These are phyloP conservation scores for Coniella vitis DNA, from an alignment of 2,329 filamentous ascomycete species.

Conservation along the genomic window DNA sequence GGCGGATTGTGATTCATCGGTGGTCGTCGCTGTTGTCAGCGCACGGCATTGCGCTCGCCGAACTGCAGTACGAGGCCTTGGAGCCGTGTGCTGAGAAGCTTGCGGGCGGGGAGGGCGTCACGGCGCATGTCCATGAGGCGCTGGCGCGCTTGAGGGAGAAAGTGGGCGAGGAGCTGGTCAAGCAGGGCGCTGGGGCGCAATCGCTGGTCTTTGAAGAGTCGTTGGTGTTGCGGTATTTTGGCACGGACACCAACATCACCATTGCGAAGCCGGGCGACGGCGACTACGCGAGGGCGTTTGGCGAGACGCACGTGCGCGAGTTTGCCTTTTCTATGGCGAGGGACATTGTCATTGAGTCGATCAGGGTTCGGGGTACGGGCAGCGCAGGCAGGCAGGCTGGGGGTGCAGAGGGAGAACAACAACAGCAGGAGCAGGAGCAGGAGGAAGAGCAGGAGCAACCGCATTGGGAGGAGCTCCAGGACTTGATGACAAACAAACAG, in stretches of 20 bases:
- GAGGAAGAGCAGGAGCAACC: slow-evolving; percentile 16
- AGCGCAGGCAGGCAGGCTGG: slow-evolving; percentile 15
- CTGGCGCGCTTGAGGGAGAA: slow-evolving; percentile 23
- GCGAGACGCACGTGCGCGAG: slow-evolving; percentile 30
- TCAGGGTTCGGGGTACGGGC: slow-evolving; percentile 27
- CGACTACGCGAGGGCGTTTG: slow-evolving; percentile 31
- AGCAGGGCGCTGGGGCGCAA: slow-evolving; percentile 17
- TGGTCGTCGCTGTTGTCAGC: slow-evolving; percentile 28
- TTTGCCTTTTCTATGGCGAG: slow-evolving; percentile 33
- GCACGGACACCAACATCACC: slow-evolving; percentile 42
- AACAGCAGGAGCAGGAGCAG: no score
- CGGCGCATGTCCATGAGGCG: slow-evolving; percentile 18
- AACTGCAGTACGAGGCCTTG: slow-evolving; percentile 31
- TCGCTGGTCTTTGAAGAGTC: slow-evolving; percentile 31
- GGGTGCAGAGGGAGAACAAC: no score
- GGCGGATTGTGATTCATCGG: slow-evolving; percentile 30
- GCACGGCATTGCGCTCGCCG: slow-evolving; percentile 34
- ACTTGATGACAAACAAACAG: not conserved
- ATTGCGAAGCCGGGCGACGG: slow-evolving; percentile 31
- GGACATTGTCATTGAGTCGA: slow-evolving; percentile 33
- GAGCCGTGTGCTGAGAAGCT: slow-evolving; percentile 24
- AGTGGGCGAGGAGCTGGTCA: slow-evolving; percentile 24
- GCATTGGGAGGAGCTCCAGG: slow-evolving; percentile 15
- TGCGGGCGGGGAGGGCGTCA: slow-evolving; percentile 17
- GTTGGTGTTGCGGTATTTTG: slow-evolving; percentile 42